Evolutionary conservation across 1,284 basidiomycete species (phyloP).

Genomic region (Omphalotus olearius): DNA sequence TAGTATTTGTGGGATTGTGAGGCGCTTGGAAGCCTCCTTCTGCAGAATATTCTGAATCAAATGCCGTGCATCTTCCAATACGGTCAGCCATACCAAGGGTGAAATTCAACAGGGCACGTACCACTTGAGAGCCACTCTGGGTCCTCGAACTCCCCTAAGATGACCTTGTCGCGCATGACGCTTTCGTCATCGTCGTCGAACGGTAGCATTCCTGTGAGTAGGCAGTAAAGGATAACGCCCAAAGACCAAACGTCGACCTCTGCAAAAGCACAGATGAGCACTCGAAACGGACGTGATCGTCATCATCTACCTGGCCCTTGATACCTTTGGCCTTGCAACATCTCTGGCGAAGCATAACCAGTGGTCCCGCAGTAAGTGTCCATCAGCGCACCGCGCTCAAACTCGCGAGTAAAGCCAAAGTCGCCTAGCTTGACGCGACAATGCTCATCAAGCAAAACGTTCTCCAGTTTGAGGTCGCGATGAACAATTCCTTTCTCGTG

Average conservation of each 20-base stretch:
- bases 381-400: constrained; percentile 78
- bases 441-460: constrained; percentile 86
- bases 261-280: constrained; percentile 26
- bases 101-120: constrained; percentile 26
- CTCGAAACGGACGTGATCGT: constrained; percentile 4
- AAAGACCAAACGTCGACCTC: constrained; percentile 98
- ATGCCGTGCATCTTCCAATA: constrained; percentile 68
- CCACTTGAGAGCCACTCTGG: constrained; percentile 88
- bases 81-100: constrained; percentile 12
- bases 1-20: constrained; percentile 83
- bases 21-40: constrained; percentile 73
- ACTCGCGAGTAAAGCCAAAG: constrained; percentile 96
- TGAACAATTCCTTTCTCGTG: constrained; percentile 92
- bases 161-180: constrained; percentile 85
- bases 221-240: constrained; percentile 92
- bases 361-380: constrained; percentile 98
- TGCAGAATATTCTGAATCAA: constrained; percentile 80
- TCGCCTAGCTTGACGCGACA: constrained; percentile 91
- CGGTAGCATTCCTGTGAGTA: constrained; percentile 91
- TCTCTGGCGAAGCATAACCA: constrained; percentile 93
- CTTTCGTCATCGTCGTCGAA: constrained; percentile 96
- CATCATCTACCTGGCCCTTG: constrained; percentile 71
- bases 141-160: constrained; percentile 86
- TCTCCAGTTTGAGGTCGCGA: constrained; percentile 95
- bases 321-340: constrained; percentile 88